Percentiles rank a stretch among this genome's conserved stretches.
These are phyloP conservation scores for Lactarius vividus DNA, from an alignment of 768 basidiomycete species.

Conservation along the genomic window DNA sequence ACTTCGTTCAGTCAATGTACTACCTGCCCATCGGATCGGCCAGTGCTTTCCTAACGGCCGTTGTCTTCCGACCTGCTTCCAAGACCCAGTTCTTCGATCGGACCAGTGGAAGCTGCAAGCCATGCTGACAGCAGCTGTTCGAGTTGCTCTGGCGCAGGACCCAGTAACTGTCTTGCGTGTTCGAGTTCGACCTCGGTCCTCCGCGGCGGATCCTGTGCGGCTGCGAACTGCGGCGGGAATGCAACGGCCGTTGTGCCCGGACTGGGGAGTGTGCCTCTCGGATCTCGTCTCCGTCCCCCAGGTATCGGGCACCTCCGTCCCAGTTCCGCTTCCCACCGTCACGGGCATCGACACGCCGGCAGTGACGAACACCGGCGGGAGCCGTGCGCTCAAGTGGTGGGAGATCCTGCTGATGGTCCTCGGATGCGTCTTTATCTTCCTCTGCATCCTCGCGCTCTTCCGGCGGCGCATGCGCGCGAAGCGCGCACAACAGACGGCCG, in stretches of 20 bases:
- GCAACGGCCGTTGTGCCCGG: constrained; percentile 58
- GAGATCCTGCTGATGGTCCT: constrained; percentile 81
- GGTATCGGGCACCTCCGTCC: constrained; percentile 41
- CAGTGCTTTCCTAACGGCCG: constrained; percentile 73
- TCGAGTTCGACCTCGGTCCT: constrained; percentile 61
- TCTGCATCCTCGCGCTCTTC: constrained; percentile 64
- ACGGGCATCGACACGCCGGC: constrained; percentile 59
- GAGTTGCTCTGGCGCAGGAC: constrained; percentile 69
- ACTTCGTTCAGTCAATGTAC: constrained; percentile 75
- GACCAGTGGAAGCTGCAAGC: constrained; percentile 58
- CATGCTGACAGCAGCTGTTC: constrained; percentile 77
- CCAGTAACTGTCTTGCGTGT: constrained; percentile 71
- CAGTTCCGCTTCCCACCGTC: constrained; percentile 50
- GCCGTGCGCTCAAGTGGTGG: constrained; percentile 66
- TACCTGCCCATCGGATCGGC: constrained; percentile 61
- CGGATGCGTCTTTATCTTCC: constrained; percentile 75
- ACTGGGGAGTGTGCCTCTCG: constrained; percentile 77
- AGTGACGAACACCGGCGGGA: constrained; percentile 23
- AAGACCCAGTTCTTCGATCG: constrained; percentile 70
- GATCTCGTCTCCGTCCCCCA: constrained; percentile 59
- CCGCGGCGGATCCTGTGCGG: constrained; percentile 59
- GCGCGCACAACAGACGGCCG: constrained; percentile 62
- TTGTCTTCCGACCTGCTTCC: constrained; percentile 74
- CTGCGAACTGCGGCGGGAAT: constrained; percentile 54
- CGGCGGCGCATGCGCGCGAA: constrained; percentile 66